Base-by-base conservation (phyloP, 768 basidiomycete species). In the Kwoniella heveanensis region DNA sequence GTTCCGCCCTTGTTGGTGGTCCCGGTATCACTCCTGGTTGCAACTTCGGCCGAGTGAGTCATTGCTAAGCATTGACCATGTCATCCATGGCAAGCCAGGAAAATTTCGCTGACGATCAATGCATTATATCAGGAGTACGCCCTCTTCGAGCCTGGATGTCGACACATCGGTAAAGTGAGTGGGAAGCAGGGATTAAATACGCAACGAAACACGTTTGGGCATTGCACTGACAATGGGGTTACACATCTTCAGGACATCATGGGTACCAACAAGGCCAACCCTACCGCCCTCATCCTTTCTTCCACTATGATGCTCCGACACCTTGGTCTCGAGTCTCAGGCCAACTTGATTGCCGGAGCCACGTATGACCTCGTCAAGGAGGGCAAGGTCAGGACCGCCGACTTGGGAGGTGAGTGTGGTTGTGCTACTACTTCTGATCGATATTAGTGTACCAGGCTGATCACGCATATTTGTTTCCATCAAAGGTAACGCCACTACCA, bases 11-110 rank as follows among this genome's bases (percentile, higher is more conserved):
- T 22, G 95, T 99, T 44, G 96, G 96, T 77, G 96, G 96, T 44
- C 96, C 95, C 39, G 96, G 96, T 77, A 88, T 98, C 72, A 95
- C 98, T 24, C 94, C 96, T 9, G 96, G 96, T 19, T 95, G 93
- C 83, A 98, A 98, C 81, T 89, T 99, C 72, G 96, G 96, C 74
- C 86, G 91, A 59, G 91, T 92, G 72, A 69, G 82, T 83, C 77
- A 19, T 5, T 12, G 44, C 49, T 54, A 2, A 25, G 29, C 51
- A 52, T n/a, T n/a, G n/a, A n/a, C n/a, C n/a, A n/a, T n/a, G 29
- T 30, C 12, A 17, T 10, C 30, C 29, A 55, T 6, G 12, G 21
- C 21, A 19, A 47, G 58, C 55, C 30, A 13, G 32, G 13, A 19
- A 44, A 24, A 32, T 9, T 2, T 13, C 32, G 32, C 32, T 32